Base-by-base conservation (phyloP, 805 yeast species). In the Kodamaea laetipori region DNA sequence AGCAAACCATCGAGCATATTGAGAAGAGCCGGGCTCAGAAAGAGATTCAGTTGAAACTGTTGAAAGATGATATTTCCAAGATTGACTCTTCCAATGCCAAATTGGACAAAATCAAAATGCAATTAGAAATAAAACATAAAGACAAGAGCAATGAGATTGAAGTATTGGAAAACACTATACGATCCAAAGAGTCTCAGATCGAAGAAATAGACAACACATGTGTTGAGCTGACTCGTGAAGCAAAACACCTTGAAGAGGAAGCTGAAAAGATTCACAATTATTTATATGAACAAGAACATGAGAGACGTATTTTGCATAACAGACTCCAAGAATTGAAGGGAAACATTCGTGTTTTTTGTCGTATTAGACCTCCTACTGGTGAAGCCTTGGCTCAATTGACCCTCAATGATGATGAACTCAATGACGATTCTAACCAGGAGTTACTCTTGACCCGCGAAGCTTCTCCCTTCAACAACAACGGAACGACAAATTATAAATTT, bases 321-420 rank as follows among this genome's bases (percentile, higher is more conserved):
- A 73, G 71, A 48, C 67, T 92, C 4, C 97, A 90, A 61, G 96
- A 88, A 47, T 61, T 92, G 28, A 86, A 90, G 61, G 98, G 99
- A 1, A 94, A 89, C 55, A 90, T 94, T 25, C 67, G 98, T 37
- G 97, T 92, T 0, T 88, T 84, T 54, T 92, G 97, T 58, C 73
- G 99, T 28, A 73, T 92, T 4, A 73, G 95, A 43, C 97, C 97
- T 0, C 66, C 71, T 4, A 48, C 62, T 9, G 28, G 7, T 7
- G 55, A 48, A 11, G 17, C 45, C 3, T 31, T 48, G 12, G 48
- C 59, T 2, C 10, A 32, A 3, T 49, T 62, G 6, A 50, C 53
- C 8, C 45, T 55, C n/a, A 53, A 52, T 3, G 57, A 49, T 23
- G 63, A 34, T 17, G 64, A 60, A 11, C 48, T 63, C 32, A 64